A percentile compares a stretch with the other conserved stretches of the same genome.
Evolutionary conservation across 2,329 filamentous ascomycete genomes (phyloP).

Genomic region (Cladosporium sphaerospermum): DNA sequence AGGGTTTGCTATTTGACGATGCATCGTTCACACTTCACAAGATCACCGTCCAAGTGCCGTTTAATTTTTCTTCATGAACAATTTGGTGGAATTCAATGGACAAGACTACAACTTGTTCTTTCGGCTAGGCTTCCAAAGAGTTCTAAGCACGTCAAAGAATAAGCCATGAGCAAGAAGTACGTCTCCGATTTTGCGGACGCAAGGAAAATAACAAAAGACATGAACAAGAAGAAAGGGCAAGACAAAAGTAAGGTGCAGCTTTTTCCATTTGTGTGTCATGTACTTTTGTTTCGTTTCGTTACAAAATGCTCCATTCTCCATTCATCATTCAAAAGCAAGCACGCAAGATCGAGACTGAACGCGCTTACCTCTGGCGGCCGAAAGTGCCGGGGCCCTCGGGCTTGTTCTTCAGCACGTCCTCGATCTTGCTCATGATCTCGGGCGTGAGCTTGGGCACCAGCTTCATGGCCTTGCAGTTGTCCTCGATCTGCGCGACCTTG

Average conservation of each 20-base stretch:
- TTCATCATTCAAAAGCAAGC: too few relatives aligned
- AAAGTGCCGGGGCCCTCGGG: conserved; percentile 28
- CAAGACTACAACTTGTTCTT: conserved; percentile 4
- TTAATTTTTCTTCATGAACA: too few relatives aligned
- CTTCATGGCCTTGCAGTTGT: conserved; percentile 44
- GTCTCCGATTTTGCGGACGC: too few relatives aligned
- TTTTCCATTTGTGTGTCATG: too few relatives aligned
- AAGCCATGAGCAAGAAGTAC: background rate
- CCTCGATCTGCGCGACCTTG: conserved; percentile 42
- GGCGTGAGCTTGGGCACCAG: conserved; percentile 34
- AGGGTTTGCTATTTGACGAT: too few relatives aligned
- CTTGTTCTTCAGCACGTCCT: conserved; percentile 37
- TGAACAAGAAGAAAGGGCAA: too few relatives aligned
- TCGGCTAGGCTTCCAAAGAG: conserved; percentile 7
- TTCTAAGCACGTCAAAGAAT: conserved; percentile 3
- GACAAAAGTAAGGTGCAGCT: too few relatives aligned
- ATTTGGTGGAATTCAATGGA: too few relatives aligned
- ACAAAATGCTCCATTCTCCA: background rate
- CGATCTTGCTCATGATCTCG: conserved; percentile 39
- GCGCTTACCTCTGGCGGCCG: conserved; percentile 30
- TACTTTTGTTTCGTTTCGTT: too few relatives aligned
- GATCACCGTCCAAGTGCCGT: too few relatives aligned
- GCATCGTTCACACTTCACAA: too few relatives aligned
- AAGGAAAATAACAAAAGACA: too few relatives aligned
- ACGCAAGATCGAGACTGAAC: background rate